These are phyloP conservation scores for Limonium bicolor DNA, from an alignment of 148 eudicot species.

Conservation along the genomic window DNA sequence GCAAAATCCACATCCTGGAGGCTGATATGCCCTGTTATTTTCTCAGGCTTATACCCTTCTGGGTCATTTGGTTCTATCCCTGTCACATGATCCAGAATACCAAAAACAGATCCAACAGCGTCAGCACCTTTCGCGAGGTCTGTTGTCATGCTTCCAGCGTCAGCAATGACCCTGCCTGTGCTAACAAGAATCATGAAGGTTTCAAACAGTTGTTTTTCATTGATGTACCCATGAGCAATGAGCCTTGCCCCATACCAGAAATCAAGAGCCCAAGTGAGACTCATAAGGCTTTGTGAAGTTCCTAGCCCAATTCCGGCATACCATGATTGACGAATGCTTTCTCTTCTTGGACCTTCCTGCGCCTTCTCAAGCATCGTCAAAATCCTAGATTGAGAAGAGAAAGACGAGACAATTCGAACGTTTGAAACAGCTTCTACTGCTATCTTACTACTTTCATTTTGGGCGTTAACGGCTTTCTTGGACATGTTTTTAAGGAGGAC, in stretches of 20 bases:
- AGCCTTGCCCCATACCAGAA: constrained; percentile 85
- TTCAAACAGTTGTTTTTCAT: constrained; percentile 39
- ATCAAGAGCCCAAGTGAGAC: constrained; percentile 58
- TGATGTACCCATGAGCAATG: constrained; percentile 33
- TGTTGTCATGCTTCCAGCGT: constrained; percentile 78
- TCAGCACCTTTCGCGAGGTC: constrained; percentile 69
- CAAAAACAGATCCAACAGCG: constrained; percentile 60
- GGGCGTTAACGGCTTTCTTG: constrained; percentile 55
- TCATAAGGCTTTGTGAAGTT: constrained; percentile 39
- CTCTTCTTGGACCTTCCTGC: constrained; percentile 54
- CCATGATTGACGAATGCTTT: constrained; percentile 66
- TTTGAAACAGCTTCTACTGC: constrained; percentile 85
- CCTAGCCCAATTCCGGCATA: constrained; percentile 74
- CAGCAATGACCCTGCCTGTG: constrained; percentile 80
- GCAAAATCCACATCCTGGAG: constrained; percentile 41
- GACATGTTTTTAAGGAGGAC: constrained; percentile 69
- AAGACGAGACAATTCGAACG: constrained; percentile 63
- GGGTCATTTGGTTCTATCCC: constrained; percentile 61
- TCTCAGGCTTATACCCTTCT: constrained; percentile 35
- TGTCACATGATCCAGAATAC: constrained; percentile 47
- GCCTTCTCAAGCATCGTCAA: constrained; percentile 54
- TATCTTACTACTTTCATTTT: constrained; percentile 52
- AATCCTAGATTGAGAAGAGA: constrained; percentile 57
- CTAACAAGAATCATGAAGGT: constrained; percentile 74
- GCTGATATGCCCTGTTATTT: constrained; percentile 42